Evolutionary conservation across 192 early-diverging fungal species (phyloP), one percentile per base, ranked within the genome.

Genomic region (Backusella morwellensis): DNA sequence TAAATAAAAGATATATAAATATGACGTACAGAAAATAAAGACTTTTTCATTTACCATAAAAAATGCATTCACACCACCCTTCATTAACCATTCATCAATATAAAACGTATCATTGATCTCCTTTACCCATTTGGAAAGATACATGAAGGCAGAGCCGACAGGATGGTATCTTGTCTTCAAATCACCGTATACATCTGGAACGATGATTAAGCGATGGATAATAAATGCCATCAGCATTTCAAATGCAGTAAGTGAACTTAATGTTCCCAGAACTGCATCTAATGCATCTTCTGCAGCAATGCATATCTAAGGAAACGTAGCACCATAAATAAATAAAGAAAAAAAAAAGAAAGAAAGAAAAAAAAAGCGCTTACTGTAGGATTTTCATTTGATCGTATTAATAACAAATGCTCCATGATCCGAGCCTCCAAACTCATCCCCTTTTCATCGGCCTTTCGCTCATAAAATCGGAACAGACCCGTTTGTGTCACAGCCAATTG

Each of bases 211-310:
- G 8, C 68, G 76, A 26, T 78, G 66, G 14, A 69, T 68, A 35
- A 78, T 77, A 47, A 78, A 76, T 32, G 76, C 63, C 41, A 74
- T 40, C 38, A 84, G 42, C 26, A 84, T 68, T 35, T 81, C 79
- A 63, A 84, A 84, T 32, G 56, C 68, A 19, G 78, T 84, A 8
- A 75, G 73, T 12, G 79, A 41, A 42, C 75, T 76, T 34, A 80
- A 42, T 19, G 74, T 76, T 15, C 63, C 73, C 21, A 84, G 67
- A 23, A 81, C 73, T 5, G 72, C 66, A 32, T 84, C 82, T 54
- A 84, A 74, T n/a, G 79, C 69, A 75, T 84, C 82, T 47, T 84
- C 82, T 34, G 79, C 79, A 7, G 74, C 72, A 32, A 70, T 67
- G 42, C 79, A 68, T 23, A 81, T 74, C 82, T 84, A 77, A 19